phyloP scores from a whole-genome alignment of 2,329 filamentous ascomycete species.

The Graphiopsis chlorocephala region DNA sequence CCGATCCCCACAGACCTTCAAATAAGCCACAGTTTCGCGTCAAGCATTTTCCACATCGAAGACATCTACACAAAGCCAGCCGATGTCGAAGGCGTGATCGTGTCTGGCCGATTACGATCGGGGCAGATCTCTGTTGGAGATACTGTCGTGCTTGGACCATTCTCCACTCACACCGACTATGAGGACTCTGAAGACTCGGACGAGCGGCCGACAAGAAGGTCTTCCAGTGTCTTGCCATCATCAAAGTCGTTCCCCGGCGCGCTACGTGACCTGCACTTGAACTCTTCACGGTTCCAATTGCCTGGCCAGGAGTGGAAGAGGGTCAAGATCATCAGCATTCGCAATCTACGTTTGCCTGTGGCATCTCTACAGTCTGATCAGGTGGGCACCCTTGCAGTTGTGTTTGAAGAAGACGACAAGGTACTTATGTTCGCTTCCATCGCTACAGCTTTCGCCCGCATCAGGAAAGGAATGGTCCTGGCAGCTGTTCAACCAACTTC shows the following conservation, averaged over 20 bases:
- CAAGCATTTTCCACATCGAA: slow-evolving; percentile 76
- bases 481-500: slow-evolving; percentile 58
- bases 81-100: slow-evolving; percentile 50
- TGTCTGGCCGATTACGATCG: slow-evolving; percentile 80
- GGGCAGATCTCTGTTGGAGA: slow-evolving; percentile 77
- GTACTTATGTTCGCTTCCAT: slow-evolving; percentile 28
- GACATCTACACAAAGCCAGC: slow-evolving; percentile 72
- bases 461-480: slow-evolving; percentile 80
- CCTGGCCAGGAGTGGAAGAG: slow-evolving; percentile 68
- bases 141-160: slow-evolving; percentile 74
- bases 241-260: slow-evolving; percentile 51
- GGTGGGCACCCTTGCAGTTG: slow-evolving; percentile 82
- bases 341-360: slow-evolving; percentile 83
- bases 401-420: slow-evolving; percentile 45
- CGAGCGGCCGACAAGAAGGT: slow-evolving; percentile 28
- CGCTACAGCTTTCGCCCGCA: slow-evolving; percentile 33
- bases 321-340: slow-evolving; percentile 78
- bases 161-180: slow-evolving; percentile 28
- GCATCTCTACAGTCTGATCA: slow-evolving; percentile 73
- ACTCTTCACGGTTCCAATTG: slow-evolving; percentile 24
- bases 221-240: slow-evolving; percentile 34
- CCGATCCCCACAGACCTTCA: slow-evolving; percentile 53
- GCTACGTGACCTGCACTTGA: slow-evolving; percentile 32
- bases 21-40: not conserved
- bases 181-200: slow-evolving; percentile 39